These are phyloP conservation scores for Starmerella vitae DNA, from an alignment of 805 yeast genomes.

Conservation along the genomic window DNA sequence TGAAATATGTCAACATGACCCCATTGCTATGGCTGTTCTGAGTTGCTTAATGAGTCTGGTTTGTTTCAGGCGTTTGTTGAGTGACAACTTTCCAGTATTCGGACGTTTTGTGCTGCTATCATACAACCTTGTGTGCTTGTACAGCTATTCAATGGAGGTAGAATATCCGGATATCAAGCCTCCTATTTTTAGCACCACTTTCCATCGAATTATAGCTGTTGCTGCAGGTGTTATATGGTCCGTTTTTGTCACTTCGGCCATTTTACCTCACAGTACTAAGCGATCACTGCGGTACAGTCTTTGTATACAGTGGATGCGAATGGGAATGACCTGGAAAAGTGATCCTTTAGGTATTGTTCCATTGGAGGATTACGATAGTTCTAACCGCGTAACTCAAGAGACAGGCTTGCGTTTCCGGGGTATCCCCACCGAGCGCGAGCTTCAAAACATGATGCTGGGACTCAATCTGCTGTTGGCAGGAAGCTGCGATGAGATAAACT, in stretches of 20 bases:
- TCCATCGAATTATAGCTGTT: conserved; percentile 64
- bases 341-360: conserved; percentile 42
- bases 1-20: conserved; percentile 35
- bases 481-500: conserved; percentile 61
- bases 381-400: no score
- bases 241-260: conserved; percentile 45
- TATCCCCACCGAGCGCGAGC: conserved; percentile 27
- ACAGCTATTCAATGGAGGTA: conserved; percentile 54
- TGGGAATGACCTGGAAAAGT: conserved; percentile 70
- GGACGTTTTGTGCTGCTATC: conserved; percentile 54
- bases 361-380: not conserved
- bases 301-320: conserved; percentile 58
- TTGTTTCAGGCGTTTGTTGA: conserved; percentile 42
- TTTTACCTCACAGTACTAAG: conserved; percentile 68
- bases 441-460: conserved; percentile 46
- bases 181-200: conserved; percentile 61
- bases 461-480: conserved; percentile 47
- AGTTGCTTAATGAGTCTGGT: conserved; percentile 31
- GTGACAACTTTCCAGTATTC: conserved; percentile 30
- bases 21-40: conserved; percentile 38
- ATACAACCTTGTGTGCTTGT: conserved; percentile 64
- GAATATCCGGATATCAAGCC: conserved; percentile 36
- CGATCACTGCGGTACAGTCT: conserved; percentile 50
- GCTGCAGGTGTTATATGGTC: conserved; percentile 69
- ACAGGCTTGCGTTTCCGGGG: conserved; percentile 18